Percentiles rank a stretch among this genome's conserved stretches.
These are phyloP conservation scores for Saitozyma podzolica DNA, from an alignment of 768 basidiomycete genomes.

Conservation along the genomic window DNA sequence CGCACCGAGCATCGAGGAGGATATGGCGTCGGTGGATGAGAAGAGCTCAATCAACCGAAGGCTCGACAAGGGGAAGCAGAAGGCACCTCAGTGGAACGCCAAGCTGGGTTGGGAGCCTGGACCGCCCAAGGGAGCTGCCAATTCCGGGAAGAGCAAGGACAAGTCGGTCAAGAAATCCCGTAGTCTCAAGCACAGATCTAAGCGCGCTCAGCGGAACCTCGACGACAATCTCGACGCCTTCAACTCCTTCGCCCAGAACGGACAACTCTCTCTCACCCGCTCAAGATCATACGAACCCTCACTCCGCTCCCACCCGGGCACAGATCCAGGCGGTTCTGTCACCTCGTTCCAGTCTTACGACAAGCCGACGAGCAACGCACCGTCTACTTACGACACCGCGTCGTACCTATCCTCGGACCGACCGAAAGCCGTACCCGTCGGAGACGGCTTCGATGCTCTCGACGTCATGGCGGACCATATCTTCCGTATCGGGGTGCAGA, in stretches of 20 bases:
- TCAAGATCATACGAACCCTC: constrained; percentile 5
- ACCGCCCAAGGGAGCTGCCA: constrained; percentile 14
- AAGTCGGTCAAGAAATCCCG: constrained; percentile 17
- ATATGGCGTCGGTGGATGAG: constrained; percentile 4
- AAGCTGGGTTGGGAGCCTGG: constrained; percentile 31
- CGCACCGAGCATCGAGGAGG: constrained; percentile 24
- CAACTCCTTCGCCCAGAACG: constrained; percentile 40
- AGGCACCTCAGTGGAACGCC: constrained; percentile 6
- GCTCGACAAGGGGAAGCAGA: constrained; percentile 12
- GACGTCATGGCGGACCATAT: constrained; percentile 51
- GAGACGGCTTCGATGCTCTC: constrained; percentile 46
- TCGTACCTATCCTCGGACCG: neutral
- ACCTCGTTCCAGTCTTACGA: neutral
- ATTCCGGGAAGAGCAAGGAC: neutral
- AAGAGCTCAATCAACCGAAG: constrained; percentile 8
- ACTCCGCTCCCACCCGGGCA: neutral
- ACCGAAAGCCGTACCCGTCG: constrained; percentile 32
- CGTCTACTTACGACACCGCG: neutral
- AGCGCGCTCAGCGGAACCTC: constrained; percentile 32
- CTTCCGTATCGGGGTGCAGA: constrained; percentile 39
- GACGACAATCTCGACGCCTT: constrained; percentile 40
- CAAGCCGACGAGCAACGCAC: neutral
- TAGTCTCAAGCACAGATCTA: constrained; percentile 18
- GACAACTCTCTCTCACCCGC: constrained; percentile 23
- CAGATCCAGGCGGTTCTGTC: neutral